These are phyloP conservation scores for Mucor lusitanicus DNA, from an alignment of 371 early-diverging fungal species.

Conservation along the genomic window DNA sequence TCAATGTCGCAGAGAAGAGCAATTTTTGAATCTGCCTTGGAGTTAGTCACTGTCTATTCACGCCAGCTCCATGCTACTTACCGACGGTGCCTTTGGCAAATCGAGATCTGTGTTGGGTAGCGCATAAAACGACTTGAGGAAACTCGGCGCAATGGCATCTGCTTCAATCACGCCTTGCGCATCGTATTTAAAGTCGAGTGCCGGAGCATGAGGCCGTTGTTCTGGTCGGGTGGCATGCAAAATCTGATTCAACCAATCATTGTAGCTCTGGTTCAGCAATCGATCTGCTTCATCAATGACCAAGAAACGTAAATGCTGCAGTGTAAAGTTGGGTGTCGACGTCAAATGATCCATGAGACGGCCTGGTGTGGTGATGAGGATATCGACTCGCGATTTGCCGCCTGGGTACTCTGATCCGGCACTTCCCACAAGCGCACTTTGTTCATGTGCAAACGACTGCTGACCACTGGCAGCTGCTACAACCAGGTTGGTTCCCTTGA, in stretches of 20 bases:
- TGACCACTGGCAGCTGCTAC: conserved; percentile 78
- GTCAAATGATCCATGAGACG: conserved; percentile 90
- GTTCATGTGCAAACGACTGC: conserved; percentile 79
- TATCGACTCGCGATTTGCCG: conserved; percentile 79
- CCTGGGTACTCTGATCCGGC: conserved; percentile 26
- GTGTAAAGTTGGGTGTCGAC: conserved; percentile 84
- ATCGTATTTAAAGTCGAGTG: conserved; percentile 30
- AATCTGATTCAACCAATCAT: conserved; percentile 92
- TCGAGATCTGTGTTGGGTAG: conserved; percentile 57
- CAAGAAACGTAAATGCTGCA: conserved; percentile 87
- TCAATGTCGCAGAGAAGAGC: conserved; percentile 92
- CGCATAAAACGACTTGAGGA: conserved; percentile 42
- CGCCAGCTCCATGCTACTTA: conserved; percentile 21
- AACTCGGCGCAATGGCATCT: conserved; percentile 62
- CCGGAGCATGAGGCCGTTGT: not conserved
- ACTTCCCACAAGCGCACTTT: conserved; percentile 63
- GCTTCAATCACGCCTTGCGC: conserved; percentile 44
- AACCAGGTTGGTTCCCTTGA: conserved; percentile 73
- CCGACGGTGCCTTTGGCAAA: conserved; percentile 54
- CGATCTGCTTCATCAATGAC: conserved; percentile 98
- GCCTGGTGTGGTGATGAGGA: conserved; percentile 96
- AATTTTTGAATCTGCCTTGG: conserved; percentile 73
- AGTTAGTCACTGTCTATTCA: not conserved
- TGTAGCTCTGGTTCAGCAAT: conserved; percentile 84
- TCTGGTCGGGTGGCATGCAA: conserved; percentile 72